phyloP scores from a whole-genome alignment of 2,329 filamentous ascomycete species.

The Trichoderma pleuroti region DNA sequence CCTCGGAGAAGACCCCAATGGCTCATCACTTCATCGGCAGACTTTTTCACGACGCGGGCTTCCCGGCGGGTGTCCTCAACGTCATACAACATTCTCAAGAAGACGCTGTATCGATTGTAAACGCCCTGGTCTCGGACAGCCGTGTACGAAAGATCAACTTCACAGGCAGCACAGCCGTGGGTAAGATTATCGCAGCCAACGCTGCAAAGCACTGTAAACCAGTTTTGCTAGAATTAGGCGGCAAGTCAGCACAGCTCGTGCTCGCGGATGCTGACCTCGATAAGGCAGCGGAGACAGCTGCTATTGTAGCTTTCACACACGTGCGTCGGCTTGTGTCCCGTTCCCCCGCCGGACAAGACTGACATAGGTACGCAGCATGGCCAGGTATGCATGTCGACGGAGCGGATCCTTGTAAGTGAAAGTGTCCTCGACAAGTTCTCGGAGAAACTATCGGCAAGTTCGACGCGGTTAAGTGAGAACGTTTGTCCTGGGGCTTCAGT shows the following conservation, averaged over 20 bases:
- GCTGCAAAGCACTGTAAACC: slow-evolving; percentile 76
- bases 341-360: neutral
- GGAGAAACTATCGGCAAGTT: neutral
- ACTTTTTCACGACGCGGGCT: slow-evolving; percentile 67
- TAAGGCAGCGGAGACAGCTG: neutral
- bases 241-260: neutral
- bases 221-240: slow-evolving; percentile 61
- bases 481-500: neutral
- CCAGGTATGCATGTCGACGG: neutral
- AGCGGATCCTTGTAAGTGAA: neutral
- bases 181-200: slow-evolving; percentile 65
- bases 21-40: slow-evolving; percentile 53
- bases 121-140: slow-evolving; percentile 65
- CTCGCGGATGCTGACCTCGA: neutral
- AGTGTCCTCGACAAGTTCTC: neutral
- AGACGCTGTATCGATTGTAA: slow-evolving; percentile 63
- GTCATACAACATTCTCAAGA: slow-evolving; percentile 59
- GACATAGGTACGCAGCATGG: neutral
- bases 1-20: neutral
- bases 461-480: neutral
- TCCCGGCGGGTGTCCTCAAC: slow-evolving; percentile 72
- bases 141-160: slow-evolving; percentile 75
- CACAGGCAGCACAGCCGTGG: slow-evolving; percentile 72
- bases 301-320: neutral
- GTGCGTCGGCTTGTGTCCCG: neutral